These are phyloP conservation scores for Apium graveolens DNA, from an alignment of 129 eudicot genomes.

Conservation along the genomic window DNA sequence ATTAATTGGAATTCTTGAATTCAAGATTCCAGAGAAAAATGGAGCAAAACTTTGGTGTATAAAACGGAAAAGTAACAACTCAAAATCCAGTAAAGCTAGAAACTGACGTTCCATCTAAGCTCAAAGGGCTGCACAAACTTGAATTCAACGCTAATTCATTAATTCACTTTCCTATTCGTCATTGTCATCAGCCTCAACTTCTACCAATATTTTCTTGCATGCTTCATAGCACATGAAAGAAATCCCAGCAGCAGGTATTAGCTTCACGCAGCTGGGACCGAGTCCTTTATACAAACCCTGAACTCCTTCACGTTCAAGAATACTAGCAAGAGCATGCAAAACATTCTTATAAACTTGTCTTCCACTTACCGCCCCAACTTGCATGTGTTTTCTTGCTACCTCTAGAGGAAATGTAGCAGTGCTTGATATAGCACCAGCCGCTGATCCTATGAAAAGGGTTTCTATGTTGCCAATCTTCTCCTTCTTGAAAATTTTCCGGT, in stretches of 20 bases:
- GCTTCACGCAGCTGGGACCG: slow-evolving; percentile 82
- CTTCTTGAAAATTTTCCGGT: slow-evolving; percentile 49
- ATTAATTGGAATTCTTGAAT: slow-evolving; percentile 4
- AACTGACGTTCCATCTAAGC: not conserved
- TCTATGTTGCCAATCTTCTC: slow-evolving; percentile 73
- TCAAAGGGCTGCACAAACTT: not conserved
- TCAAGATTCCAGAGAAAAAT: slow-evolving; percentile 9
- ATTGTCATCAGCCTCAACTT: slow-evolving; percentile 44
- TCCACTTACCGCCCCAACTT: slow-evolving; percentile 81
- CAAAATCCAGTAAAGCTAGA: slow-evolving; percentile 1
- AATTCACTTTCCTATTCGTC: slow-evolving; percentile 22
- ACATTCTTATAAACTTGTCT: slow-evolving; percentile 65
- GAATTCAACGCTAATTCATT: not conserved
- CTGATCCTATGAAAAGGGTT: slow-evolving; percentile 76
- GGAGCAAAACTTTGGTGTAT: not conserved
- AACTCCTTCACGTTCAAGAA: slow-evolving; percentile 72
- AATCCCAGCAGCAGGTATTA: slow-evolving; percentile 93
- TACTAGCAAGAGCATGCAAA: slow-evolving; percentile 63
- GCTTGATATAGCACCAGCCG: slow-evolving; percentile 89
- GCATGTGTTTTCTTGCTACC: slow-evolving; percentile 96
- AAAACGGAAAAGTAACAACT: not conserved
- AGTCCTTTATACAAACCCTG: slow-evolving; percentile 70
- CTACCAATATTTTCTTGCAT: slow-evolving; percentile 82
- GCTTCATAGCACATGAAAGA: slow-evolving; percentile 96
- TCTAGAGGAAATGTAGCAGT: slow-evolving; percentile 89